These are phyloP conservation scores for Paxillus ammoniavirescens DNA, from an alignment of 768 basidiomycete genomes.

Conservation along the genomic window DNA sequence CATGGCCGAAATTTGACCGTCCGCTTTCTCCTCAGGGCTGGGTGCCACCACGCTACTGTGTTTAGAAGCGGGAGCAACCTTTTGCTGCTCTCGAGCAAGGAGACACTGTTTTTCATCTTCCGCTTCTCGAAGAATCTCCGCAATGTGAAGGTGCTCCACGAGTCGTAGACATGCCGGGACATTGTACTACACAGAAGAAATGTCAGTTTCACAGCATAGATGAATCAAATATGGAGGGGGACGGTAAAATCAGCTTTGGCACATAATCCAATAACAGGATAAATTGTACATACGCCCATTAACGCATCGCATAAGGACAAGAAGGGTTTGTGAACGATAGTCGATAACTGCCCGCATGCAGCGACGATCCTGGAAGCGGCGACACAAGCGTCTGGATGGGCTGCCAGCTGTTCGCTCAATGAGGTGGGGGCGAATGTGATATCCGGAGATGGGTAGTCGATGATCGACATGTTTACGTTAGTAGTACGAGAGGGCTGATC, in stretches of 20 bases:
- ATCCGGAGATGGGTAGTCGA: conserved; percentile 60
- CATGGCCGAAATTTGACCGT: neutral
- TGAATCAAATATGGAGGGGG: neutral
- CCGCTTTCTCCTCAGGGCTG: neutral
- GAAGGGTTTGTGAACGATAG: conserved; percentile 66
- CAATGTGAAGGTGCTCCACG: conserved; percentile 67
- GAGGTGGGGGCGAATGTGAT: conserved; percentile 44
- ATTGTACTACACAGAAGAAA: conserved; percentile 50
- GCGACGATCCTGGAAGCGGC: conserved; percentile 67
- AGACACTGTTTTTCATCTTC: conserved; percentile 41
- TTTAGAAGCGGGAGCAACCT: neutral
- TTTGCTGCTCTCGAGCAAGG: conserved; percentile 38
- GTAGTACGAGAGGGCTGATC: conserved; percentile 2
- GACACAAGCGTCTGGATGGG: conserved; percentile 56
- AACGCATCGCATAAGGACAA: conserved; percentile 69
- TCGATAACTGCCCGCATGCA: conserved; percentile 65
- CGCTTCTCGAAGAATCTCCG: conserved; percentile 67
- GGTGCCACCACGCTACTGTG: neutral
- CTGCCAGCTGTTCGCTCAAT: conserved; percentile 51
- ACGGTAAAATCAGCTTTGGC: neutral
- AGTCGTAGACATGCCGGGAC: conserved; percentile 73
- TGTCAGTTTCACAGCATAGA: neutral
- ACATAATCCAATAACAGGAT: neutral
- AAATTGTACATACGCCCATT: conserved; percentile 54
- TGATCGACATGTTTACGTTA: neutral